A percentile compares a stretch with the other conserved stretches of the same genome.
These are phyloP conservation scores for Botrytis paeoniae DNA, from an alignment of 2,329 filamentous ascomycete genomes.

Conservation along the genomic window DNA sequence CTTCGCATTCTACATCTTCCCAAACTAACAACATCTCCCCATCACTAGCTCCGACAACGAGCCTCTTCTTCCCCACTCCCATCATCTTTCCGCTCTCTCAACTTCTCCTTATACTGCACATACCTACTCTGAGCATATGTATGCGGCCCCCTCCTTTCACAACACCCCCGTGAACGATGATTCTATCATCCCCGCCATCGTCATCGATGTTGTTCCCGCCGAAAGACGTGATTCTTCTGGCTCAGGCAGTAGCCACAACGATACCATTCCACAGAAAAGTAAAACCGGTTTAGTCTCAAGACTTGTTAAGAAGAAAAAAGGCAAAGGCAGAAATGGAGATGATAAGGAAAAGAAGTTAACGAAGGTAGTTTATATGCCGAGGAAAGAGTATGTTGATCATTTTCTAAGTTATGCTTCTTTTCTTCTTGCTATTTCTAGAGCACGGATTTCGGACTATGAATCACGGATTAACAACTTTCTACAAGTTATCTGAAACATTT, in stretches of 20 bases:
- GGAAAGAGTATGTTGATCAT: constrained; percentile 25
- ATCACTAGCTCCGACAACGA: constrained; percentile 32
- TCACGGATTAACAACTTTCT: not conserved
- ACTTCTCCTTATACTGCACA: constrained; percentile 30
- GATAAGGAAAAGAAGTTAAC: constrained; percentile 22
- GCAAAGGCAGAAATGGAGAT: constrained; percentile 20
- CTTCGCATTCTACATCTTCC: not conserved
- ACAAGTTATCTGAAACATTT: constrained; percentile 32
- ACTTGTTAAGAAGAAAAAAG: constrained; percentile 19
- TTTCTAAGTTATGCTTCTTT: not conserved
- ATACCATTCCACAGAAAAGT: not conserved
- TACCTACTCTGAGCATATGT: constrained; percentile 27
- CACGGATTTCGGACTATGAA: not conserved
- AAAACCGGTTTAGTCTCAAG: not conserved
- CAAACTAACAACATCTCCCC: not conserved
- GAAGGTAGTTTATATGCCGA: constrained; percentile 37
- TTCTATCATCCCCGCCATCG: constrained; percentile 36
- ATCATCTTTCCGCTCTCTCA: constrained; percentile 18
- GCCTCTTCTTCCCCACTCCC: constrained; percentile 26
- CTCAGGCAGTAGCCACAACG: not conserved
- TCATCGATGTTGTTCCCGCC: constrained; percentile 26
- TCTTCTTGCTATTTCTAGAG: not conserved
- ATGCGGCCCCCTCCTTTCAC: constrained; percentile 30
- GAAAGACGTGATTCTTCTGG: not conserved
- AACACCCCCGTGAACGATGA: constrained; percentile 34